Percentiles rank a stretch among this genome's conserved stretches.
These are phyloP conservation scores for Peniophora sp. DNA, from an alignment of 1,284 basidiomycete genomes.

Conservation along the genomic window DNA sequence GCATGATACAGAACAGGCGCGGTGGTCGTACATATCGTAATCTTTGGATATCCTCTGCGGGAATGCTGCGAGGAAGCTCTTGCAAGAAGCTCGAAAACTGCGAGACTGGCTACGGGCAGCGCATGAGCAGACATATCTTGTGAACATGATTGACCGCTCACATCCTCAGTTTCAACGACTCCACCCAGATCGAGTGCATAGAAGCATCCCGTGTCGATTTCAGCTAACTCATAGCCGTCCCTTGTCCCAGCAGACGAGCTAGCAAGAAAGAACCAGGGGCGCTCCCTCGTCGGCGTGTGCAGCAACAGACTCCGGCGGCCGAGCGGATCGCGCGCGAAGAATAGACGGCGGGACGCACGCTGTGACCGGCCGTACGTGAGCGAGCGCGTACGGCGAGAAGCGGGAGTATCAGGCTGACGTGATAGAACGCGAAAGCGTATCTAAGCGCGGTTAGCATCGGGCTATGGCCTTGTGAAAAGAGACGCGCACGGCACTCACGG, in stretches of 20 bases:
- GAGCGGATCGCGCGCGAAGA: constrained; percentile 84
- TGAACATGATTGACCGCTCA: constrained; percentile 12
- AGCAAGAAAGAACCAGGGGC: constrained; percentile 52
- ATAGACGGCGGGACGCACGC: constrained; percentile 42
- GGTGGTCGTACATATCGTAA: constrained; percentile 1
- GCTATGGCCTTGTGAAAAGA: constrained; percentile 2
- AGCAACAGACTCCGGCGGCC: constrained; percentile 86
- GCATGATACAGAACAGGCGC: not conserved
- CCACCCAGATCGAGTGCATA: constrained; percentile 40
- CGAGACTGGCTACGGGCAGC: constrained; percentile 16
- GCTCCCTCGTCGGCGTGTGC: constrained; percentile 39
- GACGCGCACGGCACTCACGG: constrained; percentile 57
- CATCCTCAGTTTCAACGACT: constrained; percentile 11
- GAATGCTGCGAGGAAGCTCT: constrained; percentile 12
- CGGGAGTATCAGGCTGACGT: constrained; percentile 34
- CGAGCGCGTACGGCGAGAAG: too few relatives aligned
- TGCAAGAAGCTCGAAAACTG: constrained; percentile 22
- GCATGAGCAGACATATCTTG: too few relatives aligned
- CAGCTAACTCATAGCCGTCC: constrained; percentile 42
- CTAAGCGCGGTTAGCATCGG: constrained; percentile 28
- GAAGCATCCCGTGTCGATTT: constrained; percentile 54
- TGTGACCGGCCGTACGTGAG: constrained; percentile 18
- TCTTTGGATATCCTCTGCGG: constrained; percentile 1
- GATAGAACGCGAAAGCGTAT: constrained; percentile 78
- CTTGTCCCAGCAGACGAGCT: constrained; percentile 55